phyloP scores from a whole-genome alignment of 352 stramenopile genomes.

The Phytophthora macrochlamydospora region DNA sequence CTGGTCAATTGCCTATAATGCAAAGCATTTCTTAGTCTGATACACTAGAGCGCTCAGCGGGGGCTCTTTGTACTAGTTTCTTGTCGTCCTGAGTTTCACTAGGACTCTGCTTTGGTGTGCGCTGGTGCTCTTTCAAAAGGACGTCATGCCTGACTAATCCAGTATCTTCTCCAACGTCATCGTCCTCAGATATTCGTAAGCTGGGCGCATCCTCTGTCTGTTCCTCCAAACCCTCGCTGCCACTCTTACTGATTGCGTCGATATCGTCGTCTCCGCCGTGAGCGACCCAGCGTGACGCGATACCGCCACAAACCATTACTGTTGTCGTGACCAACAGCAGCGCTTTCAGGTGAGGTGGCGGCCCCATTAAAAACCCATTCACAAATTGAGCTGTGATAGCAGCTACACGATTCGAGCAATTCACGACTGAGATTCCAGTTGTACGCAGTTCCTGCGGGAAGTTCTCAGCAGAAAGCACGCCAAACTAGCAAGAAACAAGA shows the following conservation, averaged over 20 bases:
- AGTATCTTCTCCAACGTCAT: conserved; percentile 27
- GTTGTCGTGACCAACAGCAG: conserved; percentile 80
- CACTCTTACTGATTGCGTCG: conserved; percentile 24
- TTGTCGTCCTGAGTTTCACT: conserved; percentile 16
- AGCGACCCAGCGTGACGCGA: conserved; percentile 47
- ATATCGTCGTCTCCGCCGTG: conserved; percentile 40
- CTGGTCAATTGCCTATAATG: too few species aligned
- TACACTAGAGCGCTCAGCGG: conserved; percentile 9
- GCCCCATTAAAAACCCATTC: conserved; percentile 85
- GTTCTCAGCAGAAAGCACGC: conserved; percentile 86
- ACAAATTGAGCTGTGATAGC: conserved; percentile 93
- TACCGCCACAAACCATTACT: conserved; percentile 71
- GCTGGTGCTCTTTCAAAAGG: conserved; percentile 29
- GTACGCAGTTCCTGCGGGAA: conserved; percentile 91
- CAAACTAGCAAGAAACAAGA: conserved; percentile 57
- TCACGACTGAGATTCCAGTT: conserved; percentile 91
- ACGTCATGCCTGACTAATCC: conserved; percentile 37
- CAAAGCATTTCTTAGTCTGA: conserved; percentile 7
- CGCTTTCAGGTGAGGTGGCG: conserved; percentile 74
- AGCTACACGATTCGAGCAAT: conserved; percentile 85
- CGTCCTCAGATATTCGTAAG: conserved; percentile 6
- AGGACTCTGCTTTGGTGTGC: conserved; percentile 15
- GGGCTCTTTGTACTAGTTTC: conserved; percentile 19
- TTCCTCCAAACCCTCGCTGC: conserved; percentile 20
- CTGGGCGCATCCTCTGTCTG: conserved; percentile 7